Evolutionary conservation across 257 asterid species (phyloP).

Genomic region (Phtheirospermum japonicum): DNA sequence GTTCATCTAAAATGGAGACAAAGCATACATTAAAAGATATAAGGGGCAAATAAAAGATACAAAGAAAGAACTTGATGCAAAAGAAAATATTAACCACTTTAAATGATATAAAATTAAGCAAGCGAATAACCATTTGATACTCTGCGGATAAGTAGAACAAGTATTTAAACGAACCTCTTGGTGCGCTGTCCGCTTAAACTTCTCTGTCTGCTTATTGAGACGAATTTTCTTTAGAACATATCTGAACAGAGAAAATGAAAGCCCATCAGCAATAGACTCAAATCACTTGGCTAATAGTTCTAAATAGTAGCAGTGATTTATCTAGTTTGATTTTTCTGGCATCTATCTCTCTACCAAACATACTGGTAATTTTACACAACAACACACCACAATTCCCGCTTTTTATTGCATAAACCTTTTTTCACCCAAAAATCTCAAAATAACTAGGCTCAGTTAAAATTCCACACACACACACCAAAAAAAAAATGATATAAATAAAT

Average conservation of each 20-base stretch:
- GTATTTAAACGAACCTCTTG: constrained; percentile 62
- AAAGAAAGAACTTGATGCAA: neutral
- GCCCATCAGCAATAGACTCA: too few relatives aligned
- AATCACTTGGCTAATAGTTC: too few relatives aligned
- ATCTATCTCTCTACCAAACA: neutral
- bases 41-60: neutral
- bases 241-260: constrained; percentile 31
- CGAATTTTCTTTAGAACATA: constrained; percentile 84
- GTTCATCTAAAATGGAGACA: constrained; percentile 58
- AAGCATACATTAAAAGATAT: neutral
- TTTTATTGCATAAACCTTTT: too few relatives aligned
- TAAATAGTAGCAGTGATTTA: neutral
- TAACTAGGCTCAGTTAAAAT: neutral
- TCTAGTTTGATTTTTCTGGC: constrained; percentile 1
- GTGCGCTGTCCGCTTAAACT: constrained; percentile 67
- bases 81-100: too few relatives aligned
- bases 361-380: too few relatives aligned
- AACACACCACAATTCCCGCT: neutral
- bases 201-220: constrained; percentile 72
- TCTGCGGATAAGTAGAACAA: constrained; percentile 4
- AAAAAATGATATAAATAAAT: too few relatives aligned
- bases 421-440: neutral
- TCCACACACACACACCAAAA: neutral
- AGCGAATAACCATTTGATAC: neutral
- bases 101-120: too few relatives aligned